These are phyloP conservation scores for Cardiospermum halicacabum DNA, from an alignment of 345 rosid genomes.

Conservation along the genomic window DNA sequence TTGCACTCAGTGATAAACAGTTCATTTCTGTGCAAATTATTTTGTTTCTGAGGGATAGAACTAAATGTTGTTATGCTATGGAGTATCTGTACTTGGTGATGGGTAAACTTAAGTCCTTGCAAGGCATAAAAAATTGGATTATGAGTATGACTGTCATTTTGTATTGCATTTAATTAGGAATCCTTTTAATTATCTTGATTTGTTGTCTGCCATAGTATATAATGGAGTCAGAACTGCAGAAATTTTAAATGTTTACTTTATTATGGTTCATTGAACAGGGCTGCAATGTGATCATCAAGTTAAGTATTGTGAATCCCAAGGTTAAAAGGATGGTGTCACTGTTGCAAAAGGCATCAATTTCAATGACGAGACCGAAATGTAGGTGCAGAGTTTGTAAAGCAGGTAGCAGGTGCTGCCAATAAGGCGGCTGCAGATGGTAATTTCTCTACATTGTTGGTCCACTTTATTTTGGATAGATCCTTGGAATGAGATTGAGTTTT, in stretches of 20 bases:
- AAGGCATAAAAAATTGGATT: not conserved
- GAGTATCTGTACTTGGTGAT: not conserved
- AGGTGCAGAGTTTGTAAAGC: constrained; percentile 89
- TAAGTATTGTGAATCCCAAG: constrained; percentile 52
- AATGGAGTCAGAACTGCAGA: too few relatives aligned
- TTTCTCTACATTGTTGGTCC: constrained; percentile 13
- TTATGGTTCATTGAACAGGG: constrained; percentile 48
- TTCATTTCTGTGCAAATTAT: not conserved
- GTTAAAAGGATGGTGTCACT: constrained; percentile 89
- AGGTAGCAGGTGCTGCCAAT: constrained; percentile 88
- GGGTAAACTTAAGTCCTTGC: not conserved
- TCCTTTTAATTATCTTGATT: too few relatives aligned
- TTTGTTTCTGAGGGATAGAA: not conserved
- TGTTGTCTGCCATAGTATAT: too few relatives aligned
- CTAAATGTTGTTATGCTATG: not conserved
- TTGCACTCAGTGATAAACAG: not conserved
- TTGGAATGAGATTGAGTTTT: not conserved
- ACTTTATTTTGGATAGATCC: too few relatives aligned
- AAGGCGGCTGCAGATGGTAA: constrained; percentile 91
- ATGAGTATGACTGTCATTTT: too few relatives aligned
- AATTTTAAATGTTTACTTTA: too few relatives aligned
- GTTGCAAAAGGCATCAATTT: constrained; percentile 84
- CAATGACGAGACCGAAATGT: constrained; percentile 67
- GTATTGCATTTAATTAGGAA: too few relatives aligned
- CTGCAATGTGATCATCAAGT: constrained; percentile 79